Evolutionary conservation across 2,329 filamentous ascomycete genomes (phyloP), one percentile per base, ranked within the genome.

Genomic region (Furcasterigmium sp.): DNA sequence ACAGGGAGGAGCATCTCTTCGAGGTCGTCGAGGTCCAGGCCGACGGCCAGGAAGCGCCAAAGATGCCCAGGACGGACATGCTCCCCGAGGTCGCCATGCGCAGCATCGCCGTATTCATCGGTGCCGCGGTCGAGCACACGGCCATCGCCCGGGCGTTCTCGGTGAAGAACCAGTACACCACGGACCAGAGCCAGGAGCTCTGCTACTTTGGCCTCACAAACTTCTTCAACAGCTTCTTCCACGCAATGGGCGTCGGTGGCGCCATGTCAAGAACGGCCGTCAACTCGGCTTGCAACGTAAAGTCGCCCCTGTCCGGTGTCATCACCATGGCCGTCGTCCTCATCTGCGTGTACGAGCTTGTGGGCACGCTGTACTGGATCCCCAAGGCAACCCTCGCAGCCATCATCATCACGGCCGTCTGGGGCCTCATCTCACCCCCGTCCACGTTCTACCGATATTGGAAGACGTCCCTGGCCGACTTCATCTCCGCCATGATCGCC

Each of bases 231-330:
- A 75, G 74, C 37, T 78, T 83, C 60, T 84, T 85, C 58, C 75
- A 78, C 18, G 68, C 75, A 9, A 82, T 84, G 76, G 70, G 78
- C 1, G 70, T 82, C 11, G 78, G 80, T 11, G 82, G 80, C 19
- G 80, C 80, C 49, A 84, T 85, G 75, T 83, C 79, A 0, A 69
- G 81, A 9, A 84, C 81, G 1, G 79, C 82, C 8, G 79, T 85
- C 54, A 85, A 84, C 64, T 82, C 78, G 0, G 72, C 78, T 23
- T 81, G 77, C 39, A 73, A 76, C 26, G 81, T 84, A 53, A 75
- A 73, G 47, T 80, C 76, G 6, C 82, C 82, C 0, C 62, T 82
- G 0, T 80, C 75, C 34, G 80, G 80, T 5, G 51, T 80, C 18
- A 65, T 85, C 42, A 82, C 81, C 0, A 73, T 78, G 3, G 78